Conservation (phyloP, 306 rosid species). For the Trifolium fragiferum region DNA sequence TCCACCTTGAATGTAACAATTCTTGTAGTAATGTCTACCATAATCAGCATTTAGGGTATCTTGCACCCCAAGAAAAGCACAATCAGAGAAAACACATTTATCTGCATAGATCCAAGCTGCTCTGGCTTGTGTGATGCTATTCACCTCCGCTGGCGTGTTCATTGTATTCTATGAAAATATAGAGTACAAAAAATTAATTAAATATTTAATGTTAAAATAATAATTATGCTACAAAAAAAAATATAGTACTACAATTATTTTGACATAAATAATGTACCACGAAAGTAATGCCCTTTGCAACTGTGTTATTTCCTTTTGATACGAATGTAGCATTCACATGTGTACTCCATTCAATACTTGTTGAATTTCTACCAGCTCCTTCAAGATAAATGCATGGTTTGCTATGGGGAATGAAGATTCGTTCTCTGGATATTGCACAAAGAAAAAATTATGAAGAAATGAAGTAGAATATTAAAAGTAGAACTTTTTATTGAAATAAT, state of each 20-base stretch:
- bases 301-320: conserved; percentile 9
- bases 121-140: conserved; percentile 25
- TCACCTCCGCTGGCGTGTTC: conserved; percentile 3
- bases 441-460: background rate
- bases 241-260: background rate
- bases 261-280: background rate
- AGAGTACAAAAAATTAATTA: background rate
- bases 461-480: background rate
- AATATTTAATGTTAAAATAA: background rate
- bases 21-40: conserved; percentile 55
- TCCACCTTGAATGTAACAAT: conserved; percentile 59
- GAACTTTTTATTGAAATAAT: background rate
- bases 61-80: conserved; percentile 55
- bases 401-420: background rate
- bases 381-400: conserved; percentile 49
- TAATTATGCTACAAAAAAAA: background rate
- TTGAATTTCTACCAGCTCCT: conserved; percentile 37
- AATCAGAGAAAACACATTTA: conserved; percentile 42
- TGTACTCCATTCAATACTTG: conserved; percentile 37
- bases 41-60: conserved; percentile 50
- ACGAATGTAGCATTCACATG: conserved; percentile 27
- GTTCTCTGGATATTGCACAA: conserved; percentile 36
- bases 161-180: conserved; percentile 48
- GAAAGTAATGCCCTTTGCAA: conserved; percentile 41
- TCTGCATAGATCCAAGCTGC: conserved; percentile 48